Evolutionary conservation across 2,329 filamentous ascomycete genomes (phyloP).

Genomic region (Cordyceps fumosorosea): DNA sequence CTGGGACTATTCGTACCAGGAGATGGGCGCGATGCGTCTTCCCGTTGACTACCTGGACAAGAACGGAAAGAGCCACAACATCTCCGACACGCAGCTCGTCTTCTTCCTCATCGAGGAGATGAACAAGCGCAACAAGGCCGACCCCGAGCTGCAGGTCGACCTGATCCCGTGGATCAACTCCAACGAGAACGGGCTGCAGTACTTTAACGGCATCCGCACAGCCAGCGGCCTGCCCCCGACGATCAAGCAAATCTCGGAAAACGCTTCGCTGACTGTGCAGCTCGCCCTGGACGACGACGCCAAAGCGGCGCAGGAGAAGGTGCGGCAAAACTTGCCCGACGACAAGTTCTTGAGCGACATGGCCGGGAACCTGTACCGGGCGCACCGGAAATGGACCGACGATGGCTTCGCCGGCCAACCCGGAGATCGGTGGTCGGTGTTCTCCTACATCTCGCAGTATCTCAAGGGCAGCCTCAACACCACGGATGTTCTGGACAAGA

Average conservation of each 20-base stretch:
- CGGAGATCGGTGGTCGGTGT: constrained; percentile 59
- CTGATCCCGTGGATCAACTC: constrained; percentile 58
- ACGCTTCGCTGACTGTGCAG: constrained; percentile 33
- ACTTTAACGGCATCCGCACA: constrained; percentile 40
- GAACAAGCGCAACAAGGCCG: constrained; percentile 52
- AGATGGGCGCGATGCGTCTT: constrained; percentile 61
- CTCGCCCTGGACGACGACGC: constrained; percentile 29
- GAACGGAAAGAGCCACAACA: constrained; percentile 50
- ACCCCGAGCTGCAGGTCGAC: constrained; percentile 42
- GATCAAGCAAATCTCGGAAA: constrained; percentile 36
- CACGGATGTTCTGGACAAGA: constrained; percentile 35
- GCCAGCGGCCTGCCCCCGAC: constrained; percentile 48
- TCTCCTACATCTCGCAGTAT: constrained; percentile 54
- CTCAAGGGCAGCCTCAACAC: constrained; percentile 47
- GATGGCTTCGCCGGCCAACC: constrained; percentile 35
- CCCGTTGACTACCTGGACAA: constrained; percentile 45
- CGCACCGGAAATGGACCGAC: constrained; percentile 33
- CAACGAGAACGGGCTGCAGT: constrained; percentile 46
- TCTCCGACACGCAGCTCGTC: constrained; percentile 57
- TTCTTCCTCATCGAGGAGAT: constrained; percentile 56
- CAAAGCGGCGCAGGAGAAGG: constrained; percentile 28
- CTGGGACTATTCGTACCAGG: constrained; percentile 60
- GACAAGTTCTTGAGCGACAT: constrained; percentile 30
- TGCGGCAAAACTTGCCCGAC: constrained; percentile 29
- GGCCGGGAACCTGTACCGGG: constrained; percentile 37